These are phyloP conservation scores for Auriscalpium vulgare DNA, from an alignment of 768 basidiomycete genomes.

Conservation along the genomic window DNA sequence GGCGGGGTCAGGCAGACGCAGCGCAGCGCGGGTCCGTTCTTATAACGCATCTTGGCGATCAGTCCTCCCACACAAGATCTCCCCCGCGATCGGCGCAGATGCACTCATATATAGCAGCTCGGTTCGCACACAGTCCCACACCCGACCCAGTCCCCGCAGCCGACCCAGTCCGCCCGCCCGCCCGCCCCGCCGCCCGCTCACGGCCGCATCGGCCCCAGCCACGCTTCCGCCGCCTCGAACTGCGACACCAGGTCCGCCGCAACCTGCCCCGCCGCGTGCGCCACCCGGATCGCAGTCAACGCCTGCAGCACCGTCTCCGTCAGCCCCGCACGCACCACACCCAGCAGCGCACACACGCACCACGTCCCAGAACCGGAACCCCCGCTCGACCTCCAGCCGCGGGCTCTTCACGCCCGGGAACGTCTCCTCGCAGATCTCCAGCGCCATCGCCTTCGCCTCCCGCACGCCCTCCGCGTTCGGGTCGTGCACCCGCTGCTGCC, in stretches of 20 bases:
- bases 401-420: conserved; percentile 89
- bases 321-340: background rate
- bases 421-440: conserved; percentile 89
- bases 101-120: too few relatives aligned
- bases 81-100: too few relatives aligned
- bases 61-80: background rate
- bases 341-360: conserved; percentile 42
- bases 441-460: conserved; percentile 79
- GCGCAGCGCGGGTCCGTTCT: background rate
- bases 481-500: conserved; percentile 67
- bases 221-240: conserved; percentile 92
- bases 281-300: conserved; percentile 81
- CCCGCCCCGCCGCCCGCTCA: conserved; percentile 29
- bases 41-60: conserved; percentile 3
- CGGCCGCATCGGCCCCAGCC: conserved; percentile 88
- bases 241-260: conserved; percentile 85
- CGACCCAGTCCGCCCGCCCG: conserved; percentile 1
- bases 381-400: conserved; percentile 84
- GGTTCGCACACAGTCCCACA: background rate
- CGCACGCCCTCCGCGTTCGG: conserved; percentile 70
- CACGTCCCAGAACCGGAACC: conserved; percentile 98
- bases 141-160: conserved; percentile 6
- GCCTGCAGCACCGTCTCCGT: conserved; percentile 41
- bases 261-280: conserved; percentile 78
- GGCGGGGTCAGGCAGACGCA: conserved; percentile 9